Evolutionary conservation across 2,329 filamentous ascomycete genomes (phyloP).

Genomic region (Cercospora nicotianae): DNA sequence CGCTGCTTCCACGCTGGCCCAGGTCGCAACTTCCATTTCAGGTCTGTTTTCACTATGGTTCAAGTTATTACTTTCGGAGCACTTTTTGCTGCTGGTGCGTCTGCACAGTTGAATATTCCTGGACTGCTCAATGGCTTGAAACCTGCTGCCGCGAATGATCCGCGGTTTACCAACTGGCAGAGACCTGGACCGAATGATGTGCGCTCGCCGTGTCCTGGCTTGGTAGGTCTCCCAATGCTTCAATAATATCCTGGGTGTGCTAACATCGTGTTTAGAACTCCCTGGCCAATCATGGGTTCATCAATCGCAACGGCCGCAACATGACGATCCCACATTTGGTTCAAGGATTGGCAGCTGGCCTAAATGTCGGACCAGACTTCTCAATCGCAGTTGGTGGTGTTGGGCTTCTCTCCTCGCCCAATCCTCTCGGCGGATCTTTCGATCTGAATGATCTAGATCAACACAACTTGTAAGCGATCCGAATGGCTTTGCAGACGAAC

Average conservation of each 20-base stretch:
- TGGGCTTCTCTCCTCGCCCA: constrained; percentile 28
- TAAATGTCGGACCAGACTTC: constrained; percentile 35
- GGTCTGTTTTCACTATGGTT: constrained; percentile 6
- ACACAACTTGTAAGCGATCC: constrained; percentile 33
- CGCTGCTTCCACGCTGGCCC: neutral
- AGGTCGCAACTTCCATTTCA: neutral
- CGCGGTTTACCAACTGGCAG: constrained; percentile 32
- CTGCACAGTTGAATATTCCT: constrained; percentile 20
- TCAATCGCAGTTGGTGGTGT: constrained; percentile 32
- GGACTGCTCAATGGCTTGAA: constrained; percentile 28
- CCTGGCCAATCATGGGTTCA: constrained; percentile 32
- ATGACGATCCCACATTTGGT: constrained; percentile 33
- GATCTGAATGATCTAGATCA: constrained; percentile 32
- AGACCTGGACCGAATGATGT: constrained; percentile 33
- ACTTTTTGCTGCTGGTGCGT: constrained; percentile 6
- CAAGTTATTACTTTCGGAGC: constrained; percentile 2
- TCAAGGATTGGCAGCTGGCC: constrained; percentile 30
- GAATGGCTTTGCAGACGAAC: too few relatives aligned
- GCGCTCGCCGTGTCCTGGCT: constrained; percentile 34
- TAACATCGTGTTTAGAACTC: constrained; percentile 18
- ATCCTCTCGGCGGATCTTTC: constrained; percentile 27
- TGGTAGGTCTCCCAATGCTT: constrained; percentile 11
- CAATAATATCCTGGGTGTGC: neutral
- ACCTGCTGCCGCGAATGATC: constrained; percentile 30
- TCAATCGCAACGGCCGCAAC: constrained; percentile 30